Base-by-base conservation (phyloP, 176 grass and related monocot genomes). In the Carex kokanica region DNA sequence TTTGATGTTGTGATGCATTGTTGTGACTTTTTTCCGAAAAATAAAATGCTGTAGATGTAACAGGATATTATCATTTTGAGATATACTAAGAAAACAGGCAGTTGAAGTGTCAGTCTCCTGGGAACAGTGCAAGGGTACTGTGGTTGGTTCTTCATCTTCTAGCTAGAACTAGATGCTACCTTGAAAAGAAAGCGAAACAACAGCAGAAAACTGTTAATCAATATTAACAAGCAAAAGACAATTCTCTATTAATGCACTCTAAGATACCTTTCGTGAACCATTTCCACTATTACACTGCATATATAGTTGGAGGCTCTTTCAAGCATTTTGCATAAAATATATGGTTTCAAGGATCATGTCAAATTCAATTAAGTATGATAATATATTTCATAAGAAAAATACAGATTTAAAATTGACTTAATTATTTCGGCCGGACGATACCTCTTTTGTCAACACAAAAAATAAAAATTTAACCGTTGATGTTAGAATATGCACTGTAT, bases 151-250 rank as follows among this genome's bases (percentile, higher is more conserved):
- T 5, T 38, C 32, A 34, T 4, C 3, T 43, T 43, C 8, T 47
- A 47, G 43, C 43, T 45, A n/a, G n/a, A n/a, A n/a, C n/a, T n/a
- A 71, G 38, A 41, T 73, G 69, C 47, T 73, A 24, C 69, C 38
- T 73, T 5, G 31, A 73, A 47, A 47, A 45, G 69, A 73, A 73
- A 49, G 41, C 69, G 40, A 73, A 73, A 43, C 69, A 73, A 49
- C 69, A 73, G 24, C 69, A 49, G 36, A 73, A 73, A 49, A 68
- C 12, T 8, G 31, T 0, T 45, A 71, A 41, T 20, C 40, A 72
- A 45, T 24, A 73, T 49, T n/a, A 73, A 73, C 25, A 73, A 49
- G n/a, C 69, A 73, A 73, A 43, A n/a, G 3, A 18, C 67, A 17
- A 4, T 8, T 7, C 5, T n/a, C 15, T 1, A 47, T 47, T 47